Conservation (phyloP, 495 filamentous ascomycete genomes). For the Xylaria telfairii region DNA sequence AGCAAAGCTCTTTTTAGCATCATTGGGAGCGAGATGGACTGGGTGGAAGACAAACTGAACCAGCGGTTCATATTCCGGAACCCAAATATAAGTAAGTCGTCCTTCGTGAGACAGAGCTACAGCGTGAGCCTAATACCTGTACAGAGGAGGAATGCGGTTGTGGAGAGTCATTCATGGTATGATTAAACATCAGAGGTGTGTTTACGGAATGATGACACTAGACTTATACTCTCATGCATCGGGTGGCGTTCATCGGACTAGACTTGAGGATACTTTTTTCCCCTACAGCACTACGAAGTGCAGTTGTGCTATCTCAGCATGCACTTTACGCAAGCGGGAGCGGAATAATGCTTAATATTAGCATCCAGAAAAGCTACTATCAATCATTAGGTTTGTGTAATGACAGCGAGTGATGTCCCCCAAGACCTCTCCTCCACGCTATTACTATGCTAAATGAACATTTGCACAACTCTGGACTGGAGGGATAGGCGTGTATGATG, state of each 20-base stretch:
- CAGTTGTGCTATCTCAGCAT: background rate
- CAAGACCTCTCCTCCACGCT: background rate
- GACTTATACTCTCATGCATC: conserved; percentile 23
- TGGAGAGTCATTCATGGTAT: conserved; percentile 96
- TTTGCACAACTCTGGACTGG: background rate
- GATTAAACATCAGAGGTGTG: conserved; percentile 19
- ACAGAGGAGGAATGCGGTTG: conserved; percentile 96
- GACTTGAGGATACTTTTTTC: background rate
- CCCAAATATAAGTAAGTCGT: conserved; percentile 92
- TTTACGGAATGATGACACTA: conserved; percentile 1
- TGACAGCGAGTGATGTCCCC: background rate
- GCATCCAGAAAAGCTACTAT: conserved; percentile 10
- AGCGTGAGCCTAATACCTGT: conserved; percentile 6
- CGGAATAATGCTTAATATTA: conserved; percentile 1
- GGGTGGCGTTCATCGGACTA: conserved; percentile 24
- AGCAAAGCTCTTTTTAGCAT: conserved; percentile 97
- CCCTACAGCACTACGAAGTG: background rate
- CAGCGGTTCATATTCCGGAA: conserved; percentile 92
- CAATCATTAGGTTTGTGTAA: background rate
- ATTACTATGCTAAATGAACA: background rate
- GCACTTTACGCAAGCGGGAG: background rate
- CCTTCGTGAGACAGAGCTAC: background rate
- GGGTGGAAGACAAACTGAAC: conserved; percentile 93
- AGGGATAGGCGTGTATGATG: background rate
- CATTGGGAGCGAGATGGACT: conserved; percentile 99